These are phyloP conservation scores for Mucor plumbeus DNA, from an alignment of 371 early-diverging fungal species.

Conservation along the genomic window DNA sequence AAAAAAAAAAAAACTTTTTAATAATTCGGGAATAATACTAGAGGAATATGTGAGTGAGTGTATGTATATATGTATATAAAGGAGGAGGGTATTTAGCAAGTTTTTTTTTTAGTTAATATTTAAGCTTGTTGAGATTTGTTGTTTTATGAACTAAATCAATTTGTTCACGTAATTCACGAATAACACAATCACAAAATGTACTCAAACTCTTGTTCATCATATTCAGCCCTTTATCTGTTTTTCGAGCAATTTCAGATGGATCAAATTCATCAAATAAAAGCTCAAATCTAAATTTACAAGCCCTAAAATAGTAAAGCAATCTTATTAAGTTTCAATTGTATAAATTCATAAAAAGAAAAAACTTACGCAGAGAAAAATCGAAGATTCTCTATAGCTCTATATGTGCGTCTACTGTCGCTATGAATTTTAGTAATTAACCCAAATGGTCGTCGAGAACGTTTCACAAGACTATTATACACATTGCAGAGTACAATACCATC, in stretches of 20 bases:
- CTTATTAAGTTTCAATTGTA: background rate
- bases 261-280: constrained; percentile 57
- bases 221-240: constrained; percentile 51
- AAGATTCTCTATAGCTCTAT: constrained; percentile 66
- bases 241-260: constrained; percentile 60
- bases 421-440: constrained; percentile 66
- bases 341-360: background rate
- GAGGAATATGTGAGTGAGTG: too few relatives aligned
- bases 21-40: too few relatives aligned
- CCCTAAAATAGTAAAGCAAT: constrained; percentile 33
- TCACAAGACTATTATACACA: constrained; percentile 61
- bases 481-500: constrained; percentile 63
- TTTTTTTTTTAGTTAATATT: too few relatives aligned
- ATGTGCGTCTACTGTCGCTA: constrained; percentile 63
- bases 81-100: too few relatives aligned
- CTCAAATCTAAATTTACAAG: constrained; percentile 68
- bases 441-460: constrained; percentile 65
- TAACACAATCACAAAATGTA: constrained; percentile 41
- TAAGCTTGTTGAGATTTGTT: too few relatives aligned
- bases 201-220: constrained; percentile 32
- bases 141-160: constrained; percentile 17
- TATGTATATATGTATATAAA: too few relatives aligned
- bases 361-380: constrained; percentile 69
- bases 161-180: constrained; percentile 38
- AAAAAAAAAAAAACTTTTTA: too few relatives aligned